A percentile compares a stretch with the other conserved stretches of the same genome.
Conservation (phyloP, 768 basidiomycete genomes). For the Lyophyllum shimeji region DNA sequence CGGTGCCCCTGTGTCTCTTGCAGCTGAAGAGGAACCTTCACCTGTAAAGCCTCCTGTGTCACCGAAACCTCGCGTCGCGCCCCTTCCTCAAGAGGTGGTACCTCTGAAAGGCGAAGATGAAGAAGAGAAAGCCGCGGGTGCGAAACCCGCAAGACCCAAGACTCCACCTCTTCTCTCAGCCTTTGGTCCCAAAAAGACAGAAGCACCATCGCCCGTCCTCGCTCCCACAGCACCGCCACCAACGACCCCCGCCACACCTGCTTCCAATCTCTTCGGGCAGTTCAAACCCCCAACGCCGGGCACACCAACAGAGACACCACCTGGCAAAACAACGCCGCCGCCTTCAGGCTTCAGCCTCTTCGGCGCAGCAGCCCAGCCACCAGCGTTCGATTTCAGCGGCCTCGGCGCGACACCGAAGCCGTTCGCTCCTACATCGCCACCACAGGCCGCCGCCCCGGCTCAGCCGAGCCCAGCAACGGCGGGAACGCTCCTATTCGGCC, state of each 20-base stretch:
- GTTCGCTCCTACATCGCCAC: neutral
- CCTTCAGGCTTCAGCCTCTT: neutral
- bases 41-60: slow-evolving; percentile 35
- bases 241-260: neutral
- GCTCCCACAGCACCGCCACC: slow-evolving; percentile 1
- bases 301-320: neutral
- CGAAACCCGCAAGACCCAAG: slow-evolving; percentile 38
- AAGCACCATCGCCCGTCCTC: neutral
- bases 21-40: slow-evolving; percentile 39
- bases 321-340: neutral
- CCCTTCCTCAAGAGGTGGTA: slow-evolving; percentile 16
- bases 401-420: slow-evolving; percentile 6
- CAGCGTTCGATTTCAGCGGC: neutral
- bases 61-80: slow-evolving; percentile 38
- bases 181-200: slow-evolving; percentile 19
- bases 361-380: neutral
- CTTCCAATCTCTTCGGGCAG: slow-evolving; percentile 3
- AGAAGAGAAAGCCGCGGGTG: slow-evolving; percentile 21
- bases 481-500: neutral
- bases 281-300: neutral
- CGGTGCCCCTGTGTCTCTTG: slow-evolving; percentile 44
- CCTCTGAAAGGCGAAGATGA: slow-evolving; percentile 26
- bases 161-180: slow-evolving; percentile 49
- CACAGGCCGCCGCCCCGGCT: too few species aligned
- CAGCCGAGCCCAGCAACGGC: neutral